Evolutionary conservation across 257 asterid genomes (phyloP).

Genomic region (Solanum appendiculatum): DNA sequence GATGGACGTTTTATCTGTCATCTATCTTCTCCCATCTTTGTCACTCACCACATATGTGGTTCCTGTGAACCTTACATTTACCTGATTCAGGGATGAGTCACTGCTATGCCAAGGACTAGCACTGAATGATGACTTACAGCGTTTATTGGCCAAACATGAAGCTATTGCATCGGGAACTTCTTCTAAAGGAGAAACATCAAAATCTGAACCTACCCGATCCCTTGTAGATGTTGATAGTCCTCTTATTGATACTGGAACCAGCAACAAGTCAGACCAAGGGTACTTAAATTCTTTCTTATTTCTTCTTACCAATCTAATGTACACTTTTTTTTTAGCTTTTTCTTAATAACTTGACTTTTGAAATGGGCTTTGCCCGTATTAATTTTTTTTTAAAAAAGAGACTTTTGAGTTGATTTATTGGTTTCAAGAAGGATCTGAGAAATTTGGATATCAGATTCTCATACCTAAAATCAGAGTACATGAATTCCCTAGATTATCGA

Average conservation of each 20-base stretch:
- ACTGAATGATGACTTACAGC: constrained; percentile 4
- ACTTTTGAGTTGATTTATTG: neutral
- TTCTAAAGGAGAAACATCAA: constrained; percentile 39
- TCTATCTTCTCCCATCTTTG: neutral
- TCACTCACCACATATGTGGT: neutral
- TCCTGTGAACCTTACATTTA: constrained; percentile 4
- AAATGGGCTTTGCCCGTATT: neutral
- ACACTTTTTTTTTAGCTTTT: neutral
- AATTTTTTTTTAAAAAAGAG: too few relatives aligned
- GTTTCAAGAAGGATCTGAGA: neutral
- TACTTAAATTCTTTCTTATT: constrained; percentile 24
- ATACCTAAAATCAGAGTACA: neutral
- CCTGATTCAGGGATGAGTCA: constrained; percentile 5
- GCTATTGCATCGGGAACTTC: constrained; percentile 6
- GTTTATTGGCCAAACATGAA: constrained; percentile 4
- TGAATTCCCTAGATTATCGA: neutral
- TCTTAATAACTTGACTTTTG: neutral
- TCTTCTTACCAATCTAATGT: neutral
- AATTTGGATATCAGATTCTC: neutral
- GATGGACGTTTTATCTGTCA: neutral
- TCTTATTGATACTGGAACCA: constrained; percentile 75
- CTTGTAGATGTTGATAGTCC: constrained; percentile 61
- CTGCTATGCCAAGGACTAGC: neutral
- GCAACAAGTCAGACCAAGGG: constrained; percentile 49
- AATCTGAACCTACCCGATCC: constrained; percentile 43